phyloP scores from a whole-genome alignment of 2,329 filamentous ascomycete species.

The Neofusicoccum cordaticola region DNA sequence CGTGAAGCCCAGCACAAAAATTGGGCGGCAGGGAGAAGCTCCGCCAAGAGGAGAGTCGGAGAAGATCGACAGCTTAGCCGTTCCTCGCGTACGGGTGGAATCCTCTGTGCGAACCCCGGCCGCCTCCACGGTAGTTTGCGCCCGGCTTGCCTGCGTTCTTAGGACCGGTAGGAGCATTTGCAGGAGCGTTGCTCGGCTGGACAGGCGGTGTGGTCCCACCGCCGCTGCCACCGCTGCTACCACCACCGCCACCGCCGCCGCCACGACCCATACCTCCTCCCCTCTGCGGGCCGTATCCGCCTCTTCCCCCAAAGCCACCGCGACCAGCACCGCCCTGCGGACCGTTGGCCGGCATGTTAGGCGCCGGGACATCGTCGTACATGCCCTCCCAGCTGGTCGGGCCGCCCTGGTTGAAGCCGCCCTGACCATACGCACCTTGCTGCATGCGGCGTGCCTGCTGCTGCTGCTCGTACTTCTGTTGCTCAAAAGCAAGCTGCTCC shows the following conservation, averaged over 20 bases:
- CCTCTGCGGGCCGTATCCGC: constrained; percentile 17
- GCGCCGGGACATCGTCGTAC: constrained; percentile 94
- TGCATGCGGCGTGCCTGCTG: constrained; percentile 59
- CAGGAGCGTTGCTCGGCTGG: constrained; percentile 52
- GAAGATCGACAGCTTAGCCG: constrained; percentile 3
- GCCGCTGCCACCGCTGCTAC: constrained; percentile 26
- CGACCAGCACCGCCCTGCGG: constrained; percentile 50
- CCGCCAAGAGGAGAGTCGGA: background rate
- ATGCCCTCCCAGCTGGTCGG: constrained; percentile 96
- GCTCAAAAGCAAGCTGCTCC: constrained; percentile 72
- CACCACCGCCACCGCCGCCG: background rate
- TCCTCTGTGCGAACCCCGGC: constrained; percentile 68
- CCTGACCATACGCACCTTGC: constrained; percentile 22
- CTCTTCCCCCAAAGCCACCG: constrained; percentile 34
- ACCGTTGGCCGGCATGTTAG: constrained; percentile 54
- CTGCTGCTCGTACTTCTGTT: constrained; percentile 74
- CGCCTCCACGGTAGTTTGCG: constrained; percentile 89
- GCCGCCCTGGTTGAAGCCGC: constrained; percentile 53
- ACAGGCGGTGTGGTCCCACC: constrained; percentile 37
- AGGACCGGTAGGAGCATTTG: constrained; percentile 87
- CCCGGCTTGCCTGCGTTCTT: constrained; percentile 92
- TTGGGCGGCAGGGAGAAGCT: background rate
- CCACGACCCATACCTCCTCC: constrained; percentile 31
- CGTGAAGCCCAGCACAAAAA: background rate
- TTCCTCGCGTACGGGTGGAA: constrained; percentile 68